Percentiles rank a stretch among this genome's conserved stretches.
Evolutionary conservation across 495 filamentous ascomycete species (phyloP).

Genomic region (Cudoniella acicularis): DNA sequence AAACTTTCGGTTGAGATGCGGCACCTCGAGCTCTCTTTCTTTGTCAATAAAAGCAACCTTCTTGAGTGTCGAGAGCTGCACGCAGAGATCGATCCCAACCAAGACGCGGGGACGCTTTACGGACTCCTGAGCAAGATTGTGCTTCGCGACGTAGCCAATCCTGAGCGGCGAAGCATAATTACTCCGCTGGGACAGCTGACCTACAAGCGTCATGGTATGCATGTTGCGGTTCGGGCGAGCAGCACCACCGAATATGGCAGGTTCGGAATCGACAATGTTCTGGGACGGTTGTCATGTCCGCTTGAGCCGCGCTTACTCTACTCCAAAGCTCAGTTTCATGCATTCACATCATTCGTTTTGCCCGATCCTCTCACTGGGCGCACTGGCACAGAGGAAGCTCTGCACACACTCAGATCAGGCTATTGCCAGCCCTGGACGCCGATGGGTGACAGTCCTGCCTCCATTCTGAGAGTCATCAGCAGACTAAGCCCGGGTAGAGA

Average conservation of each 20-base stretch:
- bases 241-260: conserved; percentile 30
- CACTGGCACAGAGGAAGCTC: conserved; percentile 57
- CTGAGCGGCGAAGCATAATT: conserved; percentile 31
- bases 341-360: conserved; percentile 51
- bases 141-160: conserved; percentile 33
- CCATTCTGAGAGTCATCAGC: conserved; percentile 35
- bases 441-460: conserved; percentile 19
- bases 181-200: conserved; percentile 30
- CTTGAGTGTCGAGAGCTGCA: conserved; percentile 42
- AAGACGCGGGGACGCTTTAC: conserved; percentile 47
- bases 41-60: conserved; percentile 28
- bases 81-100: conserved; percentile 47
- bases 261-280: conserved; percentile 42
- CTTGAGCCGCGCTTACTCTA: conserved; percentile 42
- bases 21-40: conserved; percentile 40
- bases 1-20: conserved; percentile 32
- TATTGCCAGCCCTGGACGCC: conserved; percentile 38
- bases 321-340: conserved; percentile 55
- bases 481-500: conserved; percentile 42
- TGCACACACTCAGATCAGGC: conserved; percentile 47
- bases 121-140: conserved; percentile 46
- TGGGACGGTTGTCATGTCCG: conserved; percentile 43
- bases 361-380: conserved; percentile 51
- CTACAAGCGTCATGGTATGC: conserved; percentile 8
- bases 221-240: conserved; percentile 7